Base-by-base conservation (phyloP, 176 grass and related monocot genomes). In the Dendrocalamus sinicus region DNA sequence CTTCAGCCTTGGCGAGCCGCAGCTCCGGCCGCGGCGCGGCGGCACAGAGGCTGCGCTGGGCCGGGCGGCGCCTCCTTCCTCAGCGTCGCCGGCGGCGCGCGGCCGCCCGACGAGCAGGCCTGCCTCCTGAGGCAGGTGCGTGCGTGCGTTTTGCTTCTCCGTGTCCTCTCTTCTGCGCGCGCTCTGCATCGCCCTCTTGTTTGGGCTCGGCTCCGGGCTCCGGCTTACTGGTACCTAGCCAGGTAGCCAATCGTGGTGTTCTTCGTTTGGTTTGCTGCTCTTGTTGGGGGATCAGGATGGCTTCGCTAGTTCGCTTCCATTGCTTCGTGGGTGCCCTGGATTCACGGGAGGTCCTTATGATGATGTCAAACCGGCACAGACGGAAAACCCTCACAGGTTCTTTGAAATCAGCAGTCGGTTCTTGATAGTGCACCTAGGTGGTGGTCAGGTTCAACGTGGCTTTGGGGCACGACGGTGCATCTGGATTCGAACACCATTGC, bases 51-150 rank as follows among this genome's bases (percentile, higher is more conserved):
- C 26, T 32, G 57, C 75, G 67, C 74, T 83, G 24, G 72, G 64
- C 44, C 69, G 45, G 83, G 73, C 5, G 94, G 75, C 65, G 48
- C 90, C 35, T 87, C 77, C 85, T 95, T 95, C 81, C 64, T 98
- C 39, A 98, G 89, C 88, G 95, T 98, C 83, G 77, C 89, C 60
- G 93, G 88, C 45, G 89, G 91, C 67, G 67, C 73, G 60, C 63
- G 93, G 50, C 23, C 73, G 75, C 59, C 79, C 62, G 16, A 0
- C 39, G 78, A 83, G 6, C 91, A 98, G 73, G 80, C 80, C 10
- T 73, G 72, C 47, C 86, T 93, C 63, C 89, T 95, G 14, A 58
- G 70, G 17, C 77, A 93, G 91, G 93, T 95, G 0, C 44, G 44
- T 10, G 78, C 67, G 86, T 46, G 28, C 73, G 57, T 26, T 47